A percentile compares a stretch with the other conserved stretches of the same genome.
phyloP scores from a whole-genome alignment of 2,329 filamentous ascomycete genomes.

The Cryphonectria japonica region DNA sequence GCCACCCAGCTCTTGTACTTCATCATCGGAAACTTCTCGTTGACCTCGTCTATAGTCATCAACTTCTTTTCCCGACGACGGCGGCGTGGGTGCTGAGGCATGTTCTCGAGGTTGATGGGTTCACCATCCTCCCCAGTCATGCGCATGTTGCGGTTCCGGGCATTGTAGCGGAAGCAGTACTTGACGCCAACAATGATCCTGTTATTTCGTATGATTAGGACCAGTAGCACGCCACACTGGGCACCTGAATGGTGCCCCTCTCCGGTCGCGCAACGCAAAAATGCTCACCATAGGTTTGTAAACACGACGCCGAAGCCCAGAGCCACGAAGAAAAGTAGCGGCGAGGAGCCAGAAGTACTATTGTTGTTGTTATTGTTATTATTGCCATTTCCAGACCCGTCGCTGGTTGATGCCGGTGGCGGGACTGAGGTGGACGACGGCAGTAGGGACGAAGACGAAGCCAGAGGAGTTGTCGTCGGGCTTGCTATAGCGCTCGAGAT shows the following conservation, averaged over 20 bases:
- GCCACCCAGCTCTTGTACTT: conserved; percentile 98
- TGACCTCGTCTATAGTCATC: conserved; percentile 99
- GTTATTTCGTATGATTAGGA: conserved; percentile 34
- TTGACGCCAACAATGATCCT: conserved; percentile 99
- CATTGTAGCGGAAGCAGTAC: conserved; percentile 98
- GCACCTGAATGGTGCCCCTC: background rate
- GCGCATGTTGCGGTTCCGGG: conserved; percentile 81
- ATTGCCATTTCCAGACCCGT: conserved; percentile 31
- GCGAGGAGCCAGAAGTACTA: conserved; percentile 54
- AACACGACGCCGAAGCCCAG: conserved; percentile 98
- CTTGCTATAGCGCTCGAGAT: conserved; percentile 20
- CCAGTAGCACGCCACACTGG: conserved; percentile 10
- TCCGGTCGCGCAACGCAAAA: background rate
- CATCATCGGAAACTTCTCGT: conserved; percentile 91
- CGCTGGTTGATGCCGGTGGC: conserved; percentile 2
- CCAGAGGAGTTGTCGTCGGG: conserved; percentile 17
- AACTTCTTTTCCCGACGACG: conserved; percentile 94
- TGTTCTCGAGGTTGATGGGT: conserved; percentile 82
- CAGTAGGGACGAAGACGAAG: conserved; percentile 9
- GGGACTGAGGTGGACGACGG: background rate
- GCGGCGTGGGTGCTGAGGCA: conserved; percentile 83
- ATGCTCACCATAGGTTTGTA: conserved; percentile 93
- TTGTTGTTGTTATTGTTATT: conserved; percentile 23
- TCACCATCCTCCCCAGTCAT: conserved; percentile 76
- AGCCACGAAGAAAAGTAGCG: conserved; percentile 89